Evolutionary conservation across 2,329 filamentous ascomycete genomes (phyloP).

Genomic region (Pestalotiopsis sp.): DNA sequence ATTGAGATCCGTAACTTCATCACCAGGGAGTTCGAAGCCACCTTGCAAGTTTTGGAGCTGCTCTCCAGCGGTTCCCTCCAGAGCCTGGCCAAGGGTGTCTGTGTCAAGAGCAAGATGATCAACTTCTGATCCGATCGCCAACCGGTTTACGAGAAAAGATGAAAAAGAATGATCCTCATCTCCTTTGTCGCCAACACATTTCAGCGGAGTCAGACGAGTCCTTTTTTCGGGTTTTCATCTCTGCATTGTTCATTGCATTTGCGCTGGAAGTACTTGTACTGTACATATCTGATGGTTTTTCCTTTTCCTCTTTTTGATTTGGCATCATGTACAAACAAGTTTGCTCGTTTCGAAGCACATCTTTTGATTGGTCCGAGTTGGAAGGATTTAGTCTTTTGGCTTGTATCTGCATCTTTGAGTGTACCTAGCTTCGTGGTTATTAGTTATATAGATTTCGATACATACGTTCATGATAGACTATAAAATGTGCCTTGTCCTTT

Average conservation of each 20-base stretch:
- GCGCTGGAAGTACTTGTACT: not conserved
- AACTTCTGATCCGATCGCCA: slow-evolving; percentile 20
- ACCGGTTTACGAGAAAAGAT: not conserved
- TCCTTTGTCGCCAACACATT: not conserved
- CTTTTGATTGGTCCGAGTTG: not conserved
- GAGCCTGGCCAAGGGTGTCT: slow-evolving; percentile 48
- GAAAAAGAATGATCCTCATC: not conserved
- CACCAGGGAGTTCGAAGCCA: slow-evolving; percentile 49
- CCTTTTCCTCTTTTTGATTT: not conserved
- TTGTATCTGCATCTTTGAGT: not conserved
- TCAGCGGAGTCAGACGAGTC: not conserved
- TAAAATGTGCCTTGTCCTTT: not conserved
- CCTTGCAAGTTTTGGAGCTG: slow-evolving; percentile 57
- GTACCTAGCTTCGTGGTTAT: not conserved
- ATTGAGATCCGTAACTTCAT: slow-evolving; percentile 55
- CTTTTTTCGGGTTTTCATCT: not conserved
- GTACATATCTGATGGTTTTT: slow-evolving; percentile 1
- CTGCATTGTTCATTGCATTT: slow-evolving; percentile 1
- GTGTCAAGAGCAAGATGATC: slow-evolving; percentile 46
- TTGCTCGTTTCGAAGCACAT: not conserved
- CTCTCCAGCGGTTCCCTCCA: slow-evolving; percentile 53
- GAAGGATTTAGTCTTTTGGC: not conserved
- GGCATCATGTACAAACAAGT: not conserved
- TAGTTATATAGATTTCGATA: slow-evolving; percentile 8
- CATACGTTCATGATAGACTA: not conserved